A percentile compares a stretch with the other conserved stretches of the same genome.
Conservation (phyloP, 192 early-diverging fungal genomes). For the Backusella macrospora region DNA sequence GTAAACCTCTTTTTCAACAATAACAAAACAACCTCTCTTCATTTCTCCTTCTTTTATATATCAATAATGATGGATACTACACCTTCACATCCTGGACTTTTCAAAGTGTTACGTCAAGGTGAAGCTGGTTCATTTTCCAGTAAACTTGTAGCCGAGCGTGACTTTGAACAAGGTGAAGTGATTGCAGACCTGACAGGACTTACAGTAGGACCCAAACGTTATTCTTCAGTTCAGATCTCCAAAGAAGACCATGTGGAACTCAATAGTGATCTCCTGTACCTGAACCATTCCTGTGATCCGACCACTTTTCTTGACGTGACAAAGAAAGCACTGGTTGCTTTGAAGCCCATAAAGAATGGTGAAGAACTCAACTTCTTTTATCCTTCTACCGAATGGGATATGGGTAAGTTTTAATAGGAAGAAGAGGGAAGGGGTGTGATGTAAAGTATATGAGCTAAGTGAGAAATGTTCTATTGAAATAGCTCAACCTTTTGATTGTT, state of each 20-base stretch:
- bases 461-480: background rate
- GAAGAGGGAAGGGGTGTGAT: background rate
- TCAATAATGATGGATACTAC: background rate
- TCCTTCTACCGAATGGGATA: slow-evolving; percentile 57
- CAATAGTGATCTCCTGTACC: slow-evolving; percentile 56
- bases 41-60: background rate
- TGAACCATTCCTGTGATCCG: slow-evolving; percentile 58
- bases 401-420: slow-evolving; percentile 34
- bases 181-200: slow-evolving; percentile 49
- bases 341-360: slow-evolving; percentile 44
- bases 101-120: slow-evolving; percentile 42
- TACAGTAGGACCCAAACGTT: slow-evolving; percentile 53
- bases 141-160: slow-evolving; percentile 41
- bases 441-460: background rate
- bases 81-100: slow-evolving; percentile 48
- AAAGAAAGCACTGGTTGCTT: slow-evolving; percentile 45
- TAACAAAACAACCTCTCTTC: too few species aligned
- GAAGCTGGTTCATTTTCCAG: slow-evolving; percentile 46
- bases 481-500: slow-evolving; percentile 53
- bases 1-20: too few species aligned
- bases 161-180: slow-evolving; percentile 46
- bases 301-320: slow-evolving; percentile 48
- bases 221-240: slow-evolving; percentile 54
- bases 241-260: slow-evolving; percentile 54
- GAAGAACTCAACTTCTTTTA: slow-evolving; percentile 57